These are phyloP conservation scores for Termitomyces sp. DNA, from an alignment of 1,284 basidiomycete species.

Conservation along the genomic window DNA sequence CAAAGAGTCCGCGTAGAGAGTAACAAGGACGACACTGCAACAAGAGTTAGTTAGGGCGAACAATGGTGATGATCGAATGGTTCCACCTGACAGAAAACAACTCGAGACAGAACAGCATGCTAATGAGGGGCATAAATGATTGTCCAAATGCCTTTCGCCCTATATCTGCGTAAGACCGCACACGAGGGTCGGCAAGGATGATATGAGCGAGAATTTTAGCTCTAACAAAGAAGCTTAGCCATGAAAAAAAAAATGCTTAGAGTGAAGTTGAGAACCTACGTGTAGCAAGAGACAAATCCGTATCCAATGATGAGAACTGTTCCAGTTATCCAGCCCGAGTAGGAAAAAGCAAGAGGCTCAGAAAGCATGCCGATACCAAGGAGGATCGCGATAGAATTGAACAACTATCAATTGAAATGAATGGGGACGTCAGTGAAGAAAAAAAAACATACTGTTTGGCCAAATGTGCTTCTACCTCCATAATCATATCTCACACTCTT, in stretches of 20 bases:
- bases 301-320: constrained; percentile 73
- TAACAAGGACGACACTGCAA: constrained; percentile 75
- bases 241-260: not conserved
- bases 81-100: constrained; percentile 72
- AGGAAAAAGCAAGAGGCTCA: constrained; percentile 84
- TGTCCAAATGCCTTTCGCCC: constrained; percentile 84
- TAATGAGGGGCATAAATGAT: constrained; percentile 63
- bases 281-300: constrained; percentile 81
- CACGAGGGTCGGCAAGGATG: constrained; percentile 63
- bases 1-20: constrained; percentile 83
- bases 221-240: not conserved
- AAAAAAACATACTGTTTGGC: constrained; percentile 60
- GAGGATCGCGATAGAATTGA: constrained; percentile 85
- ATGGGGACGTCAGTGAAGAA: not conserved
- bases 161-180: constrained; percentile 86
- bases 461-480: constrained; percentile 68
- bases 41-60: not conserved
- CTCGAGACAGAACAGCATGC: constrained; percentile 78
- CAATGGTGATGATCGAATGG: constrained; percentile 10
- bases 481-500: constrained; percentile 27
- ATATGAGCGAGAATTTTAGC: constrained; percentile 43
- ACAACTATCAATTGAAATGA: constrained; percentile 49
- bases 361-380: constrained; percentile 89
- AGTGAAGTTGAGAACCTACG: constrained; percentile 45
- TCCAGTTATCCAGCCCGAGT: constrained; percentile 82